Percentiles rank a stretch among this genome's conserved stretches.
Evolutionary conservation across 2,329 filamentous ascomycete genomes (phyloP).

Genomic region (Aspergillus sp.): DNA sequence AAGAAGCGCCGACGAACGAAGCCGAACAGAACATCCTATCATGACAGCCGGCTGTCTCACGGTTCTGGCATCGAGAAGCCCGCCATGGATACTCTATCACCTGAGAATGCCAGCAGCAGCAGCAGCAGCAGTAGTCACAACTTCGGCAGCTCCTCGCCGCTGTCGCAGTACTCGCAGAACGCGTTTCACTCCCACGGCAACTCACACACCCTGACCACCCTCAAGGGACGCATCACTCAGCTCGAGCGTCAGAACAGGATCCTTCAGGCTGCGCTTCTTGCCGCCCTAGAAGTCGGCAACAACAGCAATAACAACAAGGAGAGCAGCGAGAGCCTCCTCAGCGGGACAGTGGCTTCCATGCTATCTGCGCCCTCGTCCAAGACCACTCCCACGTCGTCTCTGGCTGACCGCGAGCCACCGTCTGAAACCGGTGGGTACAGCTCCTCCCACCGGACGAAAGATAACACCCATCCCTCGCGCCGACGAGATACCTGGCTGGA

Average conservation of each 20-base stretch:
- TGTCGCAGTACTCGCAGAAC: slow-evolving; percentile 17
- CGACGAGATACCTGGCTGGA: slow-evolving; percentile 9
- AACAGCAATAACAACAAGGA: slow-evolving; percentile 11
- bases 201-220: slow-evolving; percentile 14
- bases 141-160: slow-evolving; percentile 16
- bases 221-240: slow-evolving; percentile 31
- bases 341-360: neutral
- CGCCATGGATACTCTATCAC: slow-evolving; percentile 13
- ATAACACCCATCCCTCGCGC: no score
- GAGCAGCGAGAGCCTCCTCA: slow-evolving; percentile 11
- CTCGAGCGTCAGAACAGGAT: slow-evolving; percentile 37
- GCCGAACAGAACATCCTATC: neutral
- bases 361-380: slow-evolving; percentile 11
- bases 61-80: slow-evolving; percentile 2
- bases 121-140: slow-evolving; percentile 1
- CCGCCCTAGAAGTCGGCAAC: slow-evolving; percentile 31
- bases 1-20: slow-evolving; percentile 8
- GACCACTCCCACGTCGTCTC: slow-evolving; percentile 10
- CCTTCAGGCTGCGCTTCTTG: slow-evolving; percentile 35
- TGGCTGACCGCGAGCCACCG: slow-evolving; percentile 1
- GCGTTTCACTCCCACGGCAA: slow-evolving; percentile 13
- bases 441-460: neutral
- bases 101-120: slow-evolving; percentile 10
- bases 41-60: slow-evolving; percentile 1
- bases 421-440: neutral